These are phyloP conservation scores for Sanghuangporus baumii DNA, from an alignment of 1,284 basidiomycete species.

Conservation along the genomic window DNA sequence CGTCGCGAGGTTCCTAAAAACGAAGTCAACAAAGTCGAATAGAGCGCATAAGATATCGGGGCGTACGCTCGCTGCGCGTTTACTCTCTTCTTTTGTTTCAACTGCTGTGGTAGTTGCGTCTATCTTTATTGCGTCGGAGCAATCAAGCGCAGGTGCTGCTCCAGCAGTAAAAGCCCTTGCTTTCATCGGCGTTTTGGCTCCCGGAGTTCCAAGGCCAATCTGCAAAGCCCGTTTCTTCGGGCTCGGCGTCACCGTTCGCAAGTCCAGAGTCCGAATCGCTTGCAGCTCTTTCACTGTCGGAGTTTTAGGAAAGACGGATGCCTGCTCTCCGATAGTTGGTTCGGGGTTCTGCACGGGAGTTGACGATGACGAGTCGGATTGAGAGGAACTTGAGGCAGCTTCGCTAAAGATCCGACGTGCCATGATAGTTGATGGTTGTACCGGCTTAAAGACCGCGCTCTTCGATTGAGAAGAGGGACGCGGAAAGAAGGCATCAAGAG, in stretches of 20 bases:
- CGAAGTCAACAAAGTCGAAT: not conserved
- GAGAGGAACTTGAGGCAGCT: not conserved
- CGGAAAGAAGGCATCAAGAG: slow-evolving; percentile 13
- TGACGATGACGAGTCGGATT: not conserved
- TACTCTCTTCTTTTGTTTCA: not conserved
- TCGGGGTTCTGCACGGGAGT: not conserved
- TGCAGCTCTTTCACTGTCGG: slow-evolving; percentile 14
- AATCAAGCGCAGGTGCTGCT: not conserved
- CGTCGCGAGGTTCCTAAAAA: not conserved
- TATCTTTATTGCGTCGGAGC: not conserved
- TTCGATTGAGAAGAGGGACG: not conserved
- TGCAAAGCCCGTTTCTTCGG: slow-evolving; percentile 6
- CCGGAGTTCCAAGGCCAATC: not conserved
- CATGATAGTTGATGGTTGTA: not conserved
- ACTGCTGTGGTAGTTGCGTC: not conserved
- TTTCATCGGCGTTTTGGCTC: not conserved
- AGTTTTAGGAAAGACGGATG: not conserved
- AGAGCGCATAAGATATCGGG: not conserved
- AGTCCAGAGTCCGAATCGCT: slow-evolving; percentile 9
- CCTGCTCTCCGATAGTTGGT: too few relatives aligned
- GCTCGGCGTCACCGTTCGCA: slow-evolving; percentile 16
- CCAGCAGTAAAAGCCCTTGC: not conserved
- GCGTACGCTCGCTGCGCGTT: not conserved
- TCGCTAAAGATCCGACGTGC: slow-evolving; percentile 1
- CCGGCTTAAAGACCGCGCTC: not conserved